A percentile compares a stretch with the other conserved stretches of the same genome.
Evolutionary conservation across 1,284 basidiomycete species (phyloP).

Genomic region (Somion occarium): DNA sequence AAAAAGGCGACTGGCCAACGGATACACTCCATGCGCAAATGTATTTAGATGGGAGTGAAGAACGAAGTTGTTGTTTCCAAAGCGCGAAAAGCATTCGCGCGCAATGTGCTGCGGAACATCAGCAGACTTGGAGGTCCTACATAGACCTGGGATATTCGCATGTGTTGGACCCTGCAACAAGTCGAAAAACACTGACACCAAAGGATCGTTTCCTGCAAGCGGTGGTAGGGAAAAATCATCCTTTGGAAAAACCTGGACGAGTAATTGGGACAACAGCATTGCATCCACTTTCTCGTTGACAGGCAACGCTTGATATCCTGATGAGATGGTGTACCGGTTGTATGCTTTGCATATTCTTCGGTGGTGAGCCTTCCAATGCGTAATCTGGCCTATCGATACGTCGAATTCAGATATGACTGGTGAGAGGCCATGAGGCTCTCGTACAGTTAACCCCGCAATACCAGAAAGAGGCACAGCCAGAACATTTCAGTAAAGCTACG

Average conservation of each 20-base stretch:
- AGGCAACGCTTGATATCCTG: conserved; percentile 41
- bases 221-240: conserved; percentile 1
- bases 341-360: conserved; percentile 58
- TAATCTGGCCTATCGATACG: conserved; percentile 53
- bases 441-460: conserved; percentile 64
- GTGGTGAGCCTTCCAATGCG: conserved; percentile 62
- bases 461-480: conserved; percentile 63
- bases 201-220: background rate
- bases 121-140: conserved; percentile 11
- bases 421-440: conserved; percentile 14
- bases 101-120: conserved; percentile 21
- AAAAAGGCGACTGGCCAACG: conserved; percentile 65
- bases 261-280: conserved; percentile 56
- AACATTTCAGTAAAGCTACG: conserved; percentile 43
- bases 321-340: conserved; percentile 40
- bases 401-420: background rate
- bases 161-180: conserved; percentile 42
- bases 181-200: conserved; percentile 39
- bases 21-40: conserved; percentile 68
- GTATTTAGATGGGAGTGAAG: conserved; percentile 64
- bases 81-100: conserved; percentile 46
- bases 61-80: conserved; percentile 74
- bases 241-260: conserved; percentile 35
- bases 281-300: conserved; percentile 54
- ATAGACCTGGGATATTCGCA: conserved; percentile 20